A percentile compares a stretch with the other conserved stretches of the same genome.
These are phyloP conservation scores for Hymenoscyphus scutula DNA, from an alignment of 2,329 filamentous ascomycete genomes.

Conservation along the genomic window DNA sequence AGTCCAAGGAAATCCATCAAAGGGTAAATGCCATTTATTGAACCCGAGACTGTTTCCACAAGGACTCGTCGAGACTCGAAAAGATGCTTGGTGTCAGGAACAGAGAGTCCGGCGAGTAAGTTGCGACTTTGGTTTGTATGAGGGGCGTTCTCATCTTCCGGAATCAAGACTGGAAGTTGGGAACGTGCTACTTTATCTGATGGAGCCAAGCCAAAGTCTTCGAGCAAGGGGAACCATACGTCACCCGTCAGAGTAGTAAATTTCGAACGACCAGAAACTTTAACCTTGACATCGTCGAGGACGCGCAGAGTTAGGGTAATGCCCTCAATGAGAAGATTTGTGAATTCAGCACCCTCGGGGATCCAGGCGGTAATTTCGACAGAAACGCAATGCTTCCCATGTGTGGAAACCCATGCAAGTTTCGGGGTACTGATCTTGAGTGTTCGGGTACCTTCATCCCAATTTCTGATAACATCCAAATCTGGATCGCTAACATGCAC, in stretches of 20 bases:
- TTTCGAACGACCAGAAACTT: slow-evolving; percentile 22
- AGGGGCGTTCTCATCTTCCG: background rate
- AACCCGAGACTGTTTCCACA: slow-evolving; percentile 31
- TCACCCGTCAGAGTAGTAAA: slow-evolving; percentile 28
- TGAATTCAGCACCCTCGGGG: slow-evolving; percentile 31
- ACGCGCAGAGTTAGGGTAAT: slow-evolving; percentile 27
- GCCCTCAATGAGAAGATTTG: slow-evolving; percentile 24
- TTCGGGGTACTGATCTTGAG: slow-evolving; percentile 31
- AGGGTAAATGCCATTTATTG: slow-evolving; percentile 32
- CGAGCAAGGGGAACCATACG: slow-evolving; percentile 26
- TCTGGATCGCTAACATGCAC: slow-evolving; percentile 28
- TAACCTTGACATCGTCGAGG: slow-evolving; percentile 29
- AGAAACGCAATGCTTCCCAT: slow-evolving; percentile 29
- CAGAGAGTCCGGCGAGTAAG: slow-evolving; percentile 4
- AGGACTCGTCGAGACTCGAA: slow-evolving; percentile 29
- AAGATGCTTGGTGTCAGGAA: slow-evolving; percentile 8
- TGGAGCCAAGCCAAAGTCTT: slow-evolving; percentile 1
- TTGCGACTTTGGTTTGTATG: slow-evolving; percentile 5
- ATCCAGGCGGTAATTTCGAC: slow-evolving; percentile 35
- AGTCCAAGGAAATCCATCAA: slow-evolving; percentile 31
- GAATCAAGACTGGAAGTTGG: background rate
- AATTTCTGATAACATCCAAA: slow-evolving; percentile 22
- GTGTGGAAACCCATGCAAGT: slow-evolving; percentile 16
- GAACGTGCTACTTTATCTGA: slow-evolving; percentile 9
- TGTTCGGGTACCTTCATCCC: slow-evolving; percentile 23